These are phyloP conservation scores for Polychaeton citri DNA, from an alignment of 2,329 filamentous ascomycete genomes.

Conservation along the genomic window DNA sequence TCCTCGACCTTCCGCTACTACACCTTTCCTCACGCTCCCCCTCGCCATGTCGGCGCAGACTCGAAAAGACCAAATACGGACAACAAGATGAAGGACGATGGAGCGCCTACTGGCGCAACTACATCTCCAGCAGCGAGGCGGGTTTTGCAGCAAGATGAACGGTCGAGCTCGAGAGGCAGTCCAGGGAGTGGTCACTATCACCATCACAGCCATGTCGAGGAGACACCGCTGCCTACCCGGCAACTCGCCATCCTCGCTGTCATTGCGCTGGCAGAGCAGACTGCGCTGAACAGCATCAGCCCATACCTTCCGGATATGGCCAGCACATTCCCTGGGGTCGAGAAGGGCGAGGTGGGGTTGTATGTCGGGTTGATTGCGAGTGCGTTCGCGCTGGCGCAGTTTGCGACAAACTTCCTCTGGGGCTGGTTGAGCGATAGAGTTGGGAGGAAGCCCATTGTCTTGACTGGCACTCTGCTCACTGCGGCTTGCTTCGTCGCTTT, in stretches of 20 bases:
- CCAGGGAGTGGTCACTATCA: conserved; percentile 6
- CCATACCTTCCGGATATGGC: conserved; percentile 94
- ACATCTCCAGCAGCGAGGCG: conserved; percentile 1
- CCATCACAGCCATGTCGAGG: conserved; percentile 21
- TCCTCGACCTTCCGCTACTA: conserved; percentile 58
- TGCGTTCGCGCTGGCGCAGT: conserved; percentile 81
- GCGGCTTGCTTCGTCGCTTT: conserved; percentile 72
- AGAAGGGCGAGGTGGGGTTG: conserved; percentile 56
- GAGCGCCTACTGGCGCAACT: background rate
- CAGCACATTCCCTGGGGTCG: conserved; percentile 67
- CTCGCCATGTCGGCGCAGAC: conserved; percentile 48
- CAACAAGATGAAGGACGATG: conserved; percentile 5
- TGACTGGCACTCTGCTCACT: conserved; percentile 71
- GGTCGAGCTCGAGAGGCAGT: conserved; percentile 3
- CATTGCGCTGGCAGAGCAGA: conserved; percentile 87
- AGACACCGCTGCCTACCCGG: conserved; percentile 65
- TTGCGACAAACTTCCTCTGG: conserved; percentile 86
- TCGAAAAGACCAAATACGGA: conserved; percentile 16
- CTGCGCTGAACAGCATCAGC: conserved; percentile 88
- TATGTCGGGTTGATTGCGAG: conserved; percentile 88
- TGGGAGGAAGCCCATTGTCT: conserved; percentile 69
- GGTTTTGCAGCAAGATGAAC: conserved; percentile 8
- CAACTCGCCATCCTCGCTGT: conserved; percentile 78
- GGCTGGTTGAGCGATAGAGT: conserved; percentile 69
- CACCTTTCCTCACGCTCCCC: conserved; percentile 65